These are phyloP conservation scores for Aethionema arabicum DNA, from an alignment of 345 rosid genomes.

Conservation along the genomic window DNA sequence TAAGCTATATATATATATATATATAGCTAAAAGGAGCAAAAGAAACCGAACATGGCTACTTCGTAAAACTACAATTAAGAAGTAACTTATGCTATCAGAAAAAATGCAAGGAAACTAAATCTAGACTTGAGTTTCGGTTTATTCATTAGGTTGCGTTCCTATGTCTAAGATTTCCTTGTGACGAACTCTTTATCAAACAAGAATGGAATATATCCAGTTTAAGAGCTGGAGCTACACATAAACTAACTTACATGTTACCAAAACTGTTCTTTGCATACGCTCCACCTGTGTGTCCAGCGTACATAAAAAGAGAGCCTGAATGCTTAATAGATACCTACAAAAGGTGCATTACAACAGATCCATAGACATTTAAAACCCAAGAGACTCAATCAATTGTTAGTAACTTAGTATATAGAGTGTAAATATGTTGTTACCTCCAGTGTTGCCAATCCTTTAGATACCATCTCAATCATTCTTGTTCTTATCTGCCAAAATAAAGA, in stretches of 20 bases:
- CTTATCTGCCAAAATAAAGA: conserved; percentile 53
- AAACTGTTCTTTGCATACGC: conserved; percentile 99
- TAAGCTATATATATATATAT: conserved; percentile 2
- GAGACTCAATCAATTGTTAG: not conserved
- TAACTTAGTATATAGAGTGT: conserved; percentile 6
- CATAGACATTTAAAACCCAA: conserved; percentile 13
- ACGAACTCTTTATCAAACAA: conserved; percentile 3
- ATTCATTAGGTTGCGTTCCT: not conserved
- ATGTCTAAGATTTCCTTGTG: conserved; percentile 12
- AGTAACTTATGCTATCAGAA: not conserved
- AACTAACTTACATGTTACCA: conserved; percentile 75
- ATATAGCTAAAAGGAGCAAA: not conserved
- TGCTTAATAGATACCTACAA: conserved; percentile 90
- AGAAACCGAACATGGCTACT: conserved; percentile 5
- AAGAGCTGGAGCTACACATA: conserved; percentile 7
- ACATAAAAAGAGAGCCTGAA: conserved; percentile 98
- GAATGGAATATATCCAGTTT: conserved; percentile 1
- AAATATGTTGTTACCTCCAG: conserved; percentile 60
- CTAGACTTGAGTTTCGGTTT: conserved; percentile 8
- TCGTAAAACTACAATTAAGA: conserved; percentile 13
- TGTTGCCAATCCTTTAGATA: conserved; percentile 78
- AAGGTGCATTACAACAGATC: conserved; percentile 27
- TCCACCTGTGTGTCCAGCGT: conserved; percentile 86
- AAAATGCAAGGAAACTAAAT: conserved; percentile 12
- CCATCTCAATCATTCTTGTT: conserved; percentile 85